Percentiles rank a stretch among this genome's conserved stretches.
Conservation (phyloP, 495 filamentous ascomycete species). For the Cetradonia linearis region DNA sequence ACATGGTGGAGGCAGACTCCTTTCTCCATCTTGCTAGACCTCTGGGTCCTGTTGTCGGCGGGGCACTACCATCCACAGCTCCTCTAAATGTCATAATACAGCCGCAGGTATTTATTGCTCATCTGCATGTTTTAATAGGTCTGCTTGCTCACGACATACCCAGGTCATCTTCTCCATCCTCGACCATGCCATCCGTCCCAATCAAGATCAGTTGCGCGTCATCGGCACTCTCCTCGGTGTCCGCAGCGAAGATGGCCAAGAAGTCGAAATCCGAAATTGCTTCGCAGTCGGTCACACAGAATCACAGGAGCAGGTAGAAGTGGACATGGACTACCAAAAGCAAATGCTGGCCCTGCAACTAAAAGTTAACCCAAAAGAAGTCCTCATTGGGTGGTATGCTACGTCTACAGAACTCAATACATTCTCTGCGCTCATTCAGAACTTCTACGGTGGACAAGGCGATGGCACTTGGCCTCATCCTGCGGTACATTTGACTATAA, state of each 20-base stretch:
- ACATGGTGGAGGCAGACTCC: constrained; percentile 71
- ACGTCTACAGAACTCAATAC: constrained; percentile 92
- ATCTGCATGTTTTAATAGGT: neutral
- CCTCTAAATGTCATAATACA: constrained; percentile 90
- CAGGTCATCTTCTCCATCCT: constrained; percentile 94
- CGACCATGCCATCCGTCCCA: constrained; percentile 87
- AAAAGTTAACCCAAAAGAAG: constrained; percentile 86
- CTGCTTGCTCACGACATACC: neutral
- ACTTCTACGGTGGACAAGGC: constrained; percentile 95
- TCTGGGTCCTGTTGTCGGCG: constrained; percentile 66
- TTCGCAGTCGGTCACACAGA: constrained; percentile 98
- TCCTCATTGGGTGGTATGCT: constrained; percentile 96
- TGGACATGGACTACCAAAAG: constrained; percentile 99
- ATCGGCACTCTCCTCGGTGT: constrained; percentile 91
- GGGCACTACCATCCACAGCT: constrained; percentile 70
- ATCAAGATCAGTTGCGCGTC: constrained; percentile 82
- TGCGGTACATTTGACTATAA: constrained; percentile 89
- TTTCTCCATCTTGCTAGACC: constrained; percentile 93
- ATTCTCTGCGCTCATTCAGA: constrained; percentile 96
- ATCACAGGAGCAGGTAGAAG: constrained; percentile 95
- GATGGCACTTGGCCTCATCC: constrained; percentile 95
- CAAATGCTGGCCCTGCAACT: constrained; percentile 91
- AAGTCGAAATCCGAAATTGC: constrained; percentile 87
- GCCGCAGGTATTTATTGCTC: constrained; percentile 66
- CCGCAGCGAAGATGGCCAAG: constrained; percentile 88